Evolutionary conservation across 176 grass and related monocot species (phyloP).

Genomic region (Oryza punctata): DNA sequence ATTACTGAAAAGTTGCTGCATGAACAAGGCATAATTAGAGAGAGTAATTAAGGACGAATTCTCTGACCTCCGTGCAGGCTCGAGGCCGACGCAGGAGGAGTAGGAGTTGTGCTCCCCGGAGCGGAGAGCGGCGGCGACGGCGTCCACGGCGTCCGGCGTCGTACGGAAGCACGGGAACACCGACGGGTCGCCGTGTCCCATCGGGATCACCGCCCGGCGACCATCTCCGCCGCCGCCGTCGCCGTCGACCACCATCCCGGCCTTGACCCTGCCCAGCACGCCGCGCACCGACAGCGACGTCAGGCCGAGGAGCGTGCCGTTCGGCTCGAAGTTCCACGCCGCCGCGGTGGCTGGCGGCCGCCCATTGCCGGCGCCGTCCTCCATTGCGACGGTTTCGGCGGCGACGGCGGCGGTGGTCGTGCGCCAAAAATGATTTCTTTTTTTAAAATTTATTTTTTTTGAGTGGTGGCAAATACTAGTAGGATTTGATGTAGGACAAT

Average conservation of each 20-base stretch:
- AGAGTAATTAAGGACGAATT: not conserved
- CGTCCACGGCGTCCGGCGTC: slow-evolving; percentile 1
- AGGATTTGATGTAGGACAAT: too few species aligned
- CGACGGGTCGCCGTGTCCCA: slow-evolving; percentile 66
- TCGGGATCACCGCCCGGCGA: slow-evolving; percentile 33
- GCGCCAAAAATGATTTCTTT: too few species aligned
- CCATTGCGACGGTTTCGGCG: too few species aligned
- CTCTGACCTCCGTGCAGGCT: slow-evolving; percentile 37
- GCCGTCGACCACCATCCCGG: slow-evolving; percentile 23
- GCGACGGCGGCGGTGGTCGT: too few species aligned
- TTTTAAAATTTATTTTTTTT: too few species aligned
- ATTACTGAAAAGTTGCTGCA: not conserved
- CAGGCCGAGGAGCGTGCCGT: not conserved
- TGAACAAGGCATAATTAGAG: not conserved
- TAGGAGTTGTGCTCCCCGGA: slow-evolving; percentile 56
- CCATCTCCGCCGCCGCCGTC: not conserved
- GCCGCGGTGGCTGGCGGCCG: not conserved
- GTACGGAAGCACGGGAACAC: slow-evolving; percentile 54
- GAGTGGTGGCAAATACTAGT: too few species aligned
- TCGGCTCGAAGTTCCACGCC: slow-evolving; percentile 45
- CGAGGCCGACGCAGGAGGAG: slow-evolving; percentile 28
- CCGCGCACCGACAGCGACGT: slow-evolving; percentile 49
- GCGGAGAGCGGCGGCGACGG: slow-evolving; percentile 41
- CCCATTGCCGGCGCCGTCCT: not conserved
- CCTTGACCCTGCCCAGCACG: slow-evolving; percentile 47